These are phyloP conservation scores for Rhodotorula babjevae DNA, from an alignment of 768 basidiomycete genomes.

Conservation along the genomic window DNA sequence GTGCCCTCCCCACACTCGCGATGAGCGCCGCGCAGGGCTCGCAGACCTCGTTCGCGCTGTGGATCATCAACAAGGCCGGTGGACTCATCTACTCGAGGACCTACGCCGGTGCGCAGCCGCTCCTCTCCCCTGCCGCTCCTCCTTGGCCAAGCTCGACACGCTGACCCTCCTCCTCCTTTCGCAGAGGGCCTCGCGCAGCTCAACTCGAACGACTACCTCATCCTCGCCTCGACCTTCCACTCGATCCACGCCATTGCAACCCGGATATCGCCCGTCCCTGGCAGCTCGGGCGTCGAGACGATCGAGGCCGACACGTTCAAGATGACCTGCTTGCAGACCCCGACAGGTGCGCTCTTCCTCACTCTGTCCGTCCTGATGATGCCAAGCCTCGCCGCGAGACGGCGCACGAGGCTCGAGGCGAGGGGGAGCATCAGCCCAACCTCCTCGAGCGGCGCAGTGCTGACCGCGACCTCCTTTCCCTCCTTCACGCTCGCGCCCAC, in stretches of 20 bases:
- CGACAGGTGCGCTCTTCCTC: slow-evolving; percentile 67
- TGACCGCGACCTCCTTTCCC: not conserved
- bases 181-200: slow-evolving; percentile 85
- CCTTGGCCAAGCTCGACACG: not conserved
- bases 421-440: too few relatives aligned
- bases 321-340: slow-evolving; percentile 80
- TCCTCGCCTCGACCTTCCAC: slow-evolving; percentile 91
- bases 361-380: too few relatives aligned
- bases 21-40: not conserved
- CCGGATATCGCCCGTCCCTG: slow-evolving; percentile 68
- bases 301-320: slow-evolving; percentile 96
- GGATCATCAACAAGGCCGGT: slow-evolving; percentile 95
- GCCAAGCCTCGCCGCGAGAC: too few relatives aligned
- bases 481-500: not conserved
- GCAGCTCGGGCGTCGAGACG: slow-evolving; percentile 82
- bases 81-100: slow-evolving; percentile 90
- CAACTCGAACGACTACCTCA: slow-evolving; percentile 89
- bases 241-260: slow-evolving; percentile 98
- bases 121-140: not conserved
- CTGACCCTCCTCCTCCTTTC: not conserved
- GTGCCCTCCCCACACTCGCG: not conserved
- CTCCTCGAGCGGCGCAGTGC: not conserved
- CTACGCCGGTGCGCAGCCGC: slow-evolving; percentile 64
- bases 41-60: slow-evolving; percentile 45
- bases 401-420: too few relatives aligned